Percentiles rank a stretch among this genome's conserved stretches.
phyloP scores from a whole-genome alignment of 305 asterid genomes.

The Fraxinus platypoda region DNA sequence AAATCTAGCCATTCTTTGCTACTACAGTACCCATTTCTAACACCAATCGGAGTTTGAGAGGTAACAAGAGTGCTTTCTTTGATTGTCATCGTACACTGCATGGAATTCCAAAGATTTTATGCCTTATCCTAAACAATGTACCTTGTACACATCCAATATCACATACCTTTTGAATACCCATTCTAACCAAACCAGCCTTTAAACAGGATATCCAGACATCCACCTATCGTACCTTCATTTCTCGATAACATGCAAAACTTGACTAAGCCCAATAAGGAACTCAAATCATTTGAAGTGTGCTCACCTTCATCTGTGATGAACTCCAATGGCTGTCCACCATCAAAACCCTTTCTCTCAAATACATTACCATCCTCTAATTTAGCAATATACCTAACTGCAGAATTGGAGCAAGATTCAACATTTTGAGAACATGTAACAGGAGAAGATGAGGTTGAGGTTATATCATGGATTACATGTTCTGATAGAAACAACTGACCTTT shows the following conservation, averaged over 20 bases:
- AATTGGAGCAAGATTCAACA: constrained; percentile 12
- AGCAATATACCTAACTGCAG: constrained; percentile 62
- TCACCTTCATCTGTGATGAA: constrained; percentile 73
- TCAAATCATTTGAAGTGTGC: constrained; percentile 20
- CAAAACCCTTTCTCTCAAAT: constrained; percentile 59
- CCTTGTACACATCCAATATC: background rate
- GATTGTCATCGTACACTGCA: background rate
- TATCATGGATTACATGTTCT: background rate
- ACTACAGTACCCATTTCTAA: background rate
- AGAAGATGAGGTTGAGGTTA: constrained; percentile 14
- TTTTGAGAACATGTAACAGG: constrained; percentile 9
- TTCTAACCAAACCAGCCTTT: background rate
- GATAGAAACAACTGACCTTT: background rate
- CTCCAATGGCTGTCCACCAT: constrained; percentile 46
- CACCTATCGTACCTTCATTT: background rate
- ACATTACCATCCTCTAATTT: constrained; percentile 65
- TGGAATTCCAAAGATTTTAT: background rate
- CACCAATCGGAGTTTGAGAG: background rate
- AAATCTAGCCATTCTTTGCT: background rate
- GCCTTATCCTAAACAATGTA: background rate
- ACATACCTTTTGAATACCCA: background rate
- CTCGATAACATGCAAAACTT: background rate
- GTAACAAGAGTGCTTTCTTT: background rate
- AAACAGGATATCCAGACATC: background rate
- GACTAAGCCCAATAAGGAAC: background rate